Conservation (phyloP, 2,329 filamentous ascomycete genomes). For the Alternaria longipes region DNA sequence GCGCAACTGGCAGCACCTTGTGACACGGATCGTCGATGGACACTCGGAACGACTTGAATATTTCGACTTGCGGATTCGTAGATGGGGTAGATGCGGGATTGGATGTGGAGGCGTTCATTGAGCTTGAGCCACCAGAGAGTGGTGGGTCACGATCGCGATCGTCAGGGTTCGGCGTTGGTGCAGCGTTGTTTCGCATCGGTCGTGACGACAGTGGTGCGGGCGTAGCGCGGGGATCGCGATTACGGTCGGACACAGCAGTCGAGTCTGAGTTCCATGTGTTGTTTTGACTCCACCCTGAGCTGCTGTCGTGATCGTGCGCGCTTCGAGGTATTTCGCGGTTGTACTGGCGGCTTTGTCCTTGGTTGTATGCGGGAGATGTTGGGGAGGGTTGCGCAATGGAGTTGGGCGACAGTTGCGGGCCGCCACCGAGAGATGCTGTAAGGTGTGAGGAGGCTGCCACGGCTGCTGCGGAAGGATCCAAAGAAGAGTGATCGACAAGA, state of each 20-base stretch:
- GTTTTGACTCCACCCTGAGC: conserved; percentile 39
- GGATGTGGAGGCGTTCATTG: conserved; percentile 35
- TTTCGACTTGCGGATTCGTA: conserved; percentile 74
- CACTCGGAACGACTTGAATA: conserved; percentile 98
- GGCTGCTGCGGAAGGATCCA: conserved; percentile 62
- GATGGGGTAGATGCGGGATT: conserved; percentile 37
- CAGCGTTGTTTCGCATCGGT: conserved; percentile 41
- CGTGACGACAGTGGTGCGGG: conserved; percentile 44
- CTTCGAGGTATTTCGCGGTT: conserved; percentile 43
- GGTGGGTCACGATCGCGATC: conserved; percentile 44
- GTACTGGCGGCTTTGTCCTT: conserved; percentile 44
- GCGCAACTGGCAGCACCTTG: conserved; percentile 92
- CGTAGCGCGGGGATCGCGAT: conserved; percentile 45
- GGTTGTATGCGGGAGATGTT: conserved; percentile 60
- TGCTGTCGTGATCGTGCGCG: conserved; percentile 45
- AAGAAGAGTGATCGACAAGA: conserved; percentile 53
- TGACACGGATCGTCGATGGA: conserved; percentile 98
- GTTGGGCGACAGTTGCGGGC: conserved; percentile 53
- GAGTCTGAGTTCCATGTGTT: conserved; percentile 44
- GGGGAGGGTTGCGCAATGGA: conserved; percentile 57
- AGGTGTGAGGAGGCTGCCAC: conserved; percentile 61
- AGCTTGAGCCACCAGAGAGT: conserved; percentile 46
- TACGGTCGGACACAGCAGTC: conserved; percentile 38
- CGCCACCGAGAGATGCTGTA: conserved; percentile 57
- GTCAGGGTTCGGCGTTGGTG: conserved; percentile 42